Base-by-base conservation (phyloP, 2,329 filamentous ascomycete genomes). In the Phoma sp. region DNA sequence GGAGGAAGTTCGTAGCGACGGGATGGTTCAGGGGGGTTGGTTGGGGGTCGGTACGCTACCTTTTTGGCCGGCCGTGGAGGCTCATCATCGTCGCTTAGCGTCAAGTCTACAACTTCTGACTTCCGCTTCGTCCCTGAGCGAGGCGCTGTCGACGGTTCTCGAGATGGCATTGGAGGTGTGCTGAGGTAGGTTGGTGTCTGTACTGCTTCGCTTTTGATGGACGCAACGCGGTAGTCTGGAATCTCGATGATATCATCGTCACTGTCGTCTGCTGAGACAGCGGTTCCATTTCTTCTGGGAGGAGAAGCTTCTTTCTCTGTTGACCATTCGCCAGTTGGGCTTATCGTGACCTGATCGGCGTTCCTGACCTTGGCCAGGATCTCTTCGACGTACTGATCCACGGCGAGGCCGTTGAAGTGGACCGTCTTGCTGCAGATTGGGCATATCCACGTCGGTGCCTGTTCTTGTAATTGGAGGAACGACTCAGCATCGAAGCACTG, bases 391-490 rank as follows among this genome's bases (percentile, higher is more conserved):
- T 96, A 96, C 85, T 95, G 90, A 64, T 99, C 95, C 25, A 98
- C 86, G 10, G 91, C 92, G 20, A 99, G 78, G 40, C 85, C 87
- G 43, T 93, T 89, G 73, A 91, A 99, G 0, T 87, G 86, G 1
- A 92, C 88, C 0, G 85, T 77, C 68, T 93, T 96, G 75, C 89
- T 93, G 79, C 95, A 99, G 18, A 97, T 88, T 0, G 95, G 95
- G 68, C 95, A 99, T n/a, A 87, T 82, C 95, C 95, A 99, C 15
- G 95, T 96, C 0, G 95, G 95, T 0, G 92, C 93, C 78, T 99
- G 95, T 72, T 98, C 92, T 72, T 98, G 93, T 23, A 99, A 78
- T 66, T 96, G 91, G 17, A 99, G 82, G 71, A 97, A 99, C 2
- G 92, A 96, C 3, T 86, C 88, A 3, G 90, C 93, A 73, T 99